phyloP scores from a whole-genome alignment of 257 asterid species.

The Prunella vulgaris region DNA sequence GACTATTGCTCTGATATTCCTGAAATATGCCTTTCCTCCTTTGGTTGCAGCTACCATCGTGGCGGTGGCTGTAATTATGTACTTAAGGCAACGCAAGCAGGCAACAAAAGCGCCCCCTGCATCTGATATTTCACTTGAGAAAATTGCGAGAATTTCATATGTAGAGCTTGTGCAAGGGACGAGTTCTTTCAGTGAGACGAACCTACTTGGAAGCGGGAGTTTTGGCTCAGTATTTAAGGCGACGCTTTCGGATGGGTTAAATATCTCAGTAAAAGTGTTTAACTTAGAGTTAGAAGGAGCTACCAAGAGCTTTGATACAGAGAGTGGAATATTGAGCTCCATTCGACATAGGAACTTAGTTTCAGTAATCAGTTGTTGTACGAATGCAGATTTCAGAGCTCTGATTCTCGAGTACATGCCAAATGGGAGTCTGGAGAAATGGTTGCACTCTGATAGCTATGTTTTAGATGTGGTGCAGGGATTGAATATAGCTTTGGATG shows the following conservation, averaged over 20 bases:
- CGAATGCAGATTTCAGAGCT: background rate
- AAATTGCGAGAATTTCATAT: slow-evolving; percentile 20
- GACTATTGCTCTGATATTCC: background rate
- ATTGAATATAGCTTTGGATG: background rate
- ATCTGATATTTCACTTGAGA: background rate
- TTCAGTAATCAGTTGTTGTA: background rate
- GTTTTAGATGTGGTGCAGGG: background rate
- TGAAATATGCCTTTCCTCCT: background rate
- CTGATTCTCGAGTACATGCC: background rate
- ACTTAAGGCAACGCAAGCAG: background rate
- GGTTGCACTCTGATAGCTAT: background rate
- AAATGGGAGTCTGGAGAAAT: background rate
- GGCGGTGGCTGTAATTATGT: background rate
- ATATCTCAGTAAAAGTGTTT: background rate
- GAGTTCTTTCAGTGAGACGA: background rate
- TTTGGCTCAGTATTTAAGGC: background rate
- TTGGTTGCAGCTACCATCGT: background rate
- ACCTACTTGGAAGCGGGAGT: background rate
- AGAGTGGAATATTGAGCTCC: background rate
- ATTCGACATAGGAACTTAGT: background rate
- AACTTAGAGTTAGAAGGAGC: background rate
- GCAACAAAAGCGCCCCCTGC: background rate
- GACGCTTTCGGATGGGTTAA: background rate
- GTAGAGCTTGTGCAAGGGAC: slow-evolving; percentile 24
- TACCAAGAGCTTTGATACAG: background rate